Percentiles rank a stretch among this genome's conserved stretches.
phyloP scores from a whole-genome alignment of 202 grass and related monocot genomes.

The Zizania palustris region DNA sequence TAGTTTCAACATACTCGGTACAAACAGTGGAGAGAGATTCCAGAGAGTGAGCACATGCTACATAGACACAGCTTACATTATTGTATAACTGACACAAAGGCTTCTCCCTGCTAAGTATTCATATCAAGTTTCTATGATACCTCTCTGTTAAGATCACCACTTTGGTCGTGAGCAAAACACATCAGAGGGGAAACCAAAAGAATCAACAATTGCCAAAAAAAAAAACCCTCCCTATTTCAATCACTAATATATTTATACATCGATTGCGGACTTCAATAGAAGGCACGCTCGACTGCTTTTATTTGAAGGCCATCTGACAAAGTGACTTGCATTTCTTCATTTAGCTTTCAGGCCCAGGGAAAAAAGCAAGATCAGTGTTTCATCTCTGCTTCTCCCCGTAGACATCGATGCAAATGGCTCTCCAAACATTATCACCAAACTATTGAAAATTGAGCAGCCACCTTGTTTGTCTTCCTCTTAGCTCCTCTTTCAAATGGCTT shows the following conservation, averaged over 20 bases:
- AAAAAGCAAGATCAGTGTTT: slow-evolving; percentile 43
- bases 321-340: slow-evolving; percentile 31
- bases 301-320: slow-evolving; percentile 20
- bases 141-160: slow-evolving; percentile 47
- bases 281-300: slow-evolving; percentile 12
- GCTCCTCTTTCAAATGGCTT: slow-evolving; percentile 65
- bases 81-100: slow-evolving; percentile 40
- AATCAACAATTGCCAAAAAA: slow-evolving; percentile 39
- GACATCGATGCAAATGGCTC: slow-evolving; percentile 31
- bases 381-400: slow-evolving; percentile 26
- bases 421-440: slow-evolving; percentile 33
- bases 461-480: slow-evolving; percentile 54
- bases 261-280: slow-evolving; percentile 7
- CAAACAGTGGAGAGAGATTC: not conserved
- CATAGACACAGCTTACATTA: slow-evolving; percentile 14
- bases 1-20: not conserved
- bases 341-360: slow-evolving; percentile 29
- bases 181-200: slow-evolving; percentile 42
- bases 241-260: slow-evolving; percentile 29
- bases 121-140: slow-evolving; percentile 45
- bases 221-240: slow-evolving; percentile 43
- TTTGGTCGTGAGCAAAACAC: slow-evolving; percentile 35
- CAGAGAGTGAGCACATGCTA: slow-evolving; percentile 4
- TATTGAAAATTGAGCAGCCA: slow-evolving; percentile 40
- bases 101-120: slow-evolving; percentile 55